A percentile compares a stretch with the other conserved stretches of the same genome.
These are phyloP conservation scores for Rhizoctonia solani DNA, from an alignment of 1,284 basidiomycete species.

Conservation along the genomic window DNA sequence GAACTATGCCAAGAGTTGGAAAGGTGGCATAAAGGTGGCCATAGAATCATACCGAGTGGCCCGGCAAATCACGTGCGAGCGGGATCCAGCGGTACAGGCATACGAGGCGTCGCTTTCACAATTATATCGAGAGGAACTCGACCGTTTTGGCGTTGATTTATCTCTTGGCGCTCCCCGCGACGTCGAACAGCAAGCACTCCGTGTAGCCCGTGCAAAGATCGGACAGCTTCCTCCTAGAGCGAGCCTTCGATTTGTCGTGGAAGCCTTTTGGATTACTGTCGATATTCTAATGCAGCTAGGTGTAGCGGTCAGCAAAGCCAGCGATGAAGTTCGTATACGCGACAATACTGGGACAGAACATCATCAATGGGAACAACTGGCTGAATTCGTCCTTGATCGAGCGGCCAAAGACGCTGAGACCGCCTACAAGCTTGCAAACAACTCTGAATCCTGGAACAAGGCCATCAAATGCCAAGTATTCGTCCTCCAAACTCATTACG, in stretches of 20 bases:
- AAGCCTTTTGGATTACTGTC: constrained; percentile 57
- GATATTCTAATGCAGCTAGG: constrained; percentile 44
- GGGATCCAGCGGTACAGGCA: constrained; percentile 56
- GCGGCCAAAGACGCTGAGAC: constrained; percentile 51
- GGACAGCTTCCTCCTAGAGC: constrained; percentile 61
- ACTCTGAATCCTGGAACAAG: constrained; percentile 49
- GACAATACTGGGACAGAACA: not conserved
- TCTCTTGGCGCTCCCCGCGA: constrained; percentile 39
- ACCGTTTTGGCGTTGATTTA: not conserved
- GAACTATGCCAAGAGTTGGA: constrained; percentile 46
- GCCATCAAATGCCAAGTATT: constrained; percentile 49
- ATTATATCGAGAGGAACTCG: constrained; percentile 55
- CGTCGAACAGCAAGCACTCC: constrained; percentile 44
- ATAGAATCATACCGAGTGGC: constrained; percentile 49
- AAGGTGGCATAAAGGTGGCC: constrained; percentile 44
- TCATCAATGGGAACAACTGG: constrained; percentile 32
- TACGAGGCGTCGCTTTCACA: constrained; percentile 59
- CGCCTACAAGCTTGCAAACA: constrained; percentile 47
- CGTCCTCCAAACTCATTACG: constrained; percentile 49
- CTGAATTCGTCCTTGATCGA: constrained; percentile 51
- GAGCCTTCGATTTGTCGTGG: constrained; percentile 58
- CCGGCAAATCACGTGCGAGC: constrained; percentile 48
- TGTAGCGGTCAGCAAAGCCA: not conserved
- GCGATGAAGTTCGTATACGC: not conserved
- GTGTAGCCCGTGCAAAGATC: constrained; percentile 53